Conservation (phyloP, 1,284 basidiomycete genomes). For the Pascua sp. region DNA sequence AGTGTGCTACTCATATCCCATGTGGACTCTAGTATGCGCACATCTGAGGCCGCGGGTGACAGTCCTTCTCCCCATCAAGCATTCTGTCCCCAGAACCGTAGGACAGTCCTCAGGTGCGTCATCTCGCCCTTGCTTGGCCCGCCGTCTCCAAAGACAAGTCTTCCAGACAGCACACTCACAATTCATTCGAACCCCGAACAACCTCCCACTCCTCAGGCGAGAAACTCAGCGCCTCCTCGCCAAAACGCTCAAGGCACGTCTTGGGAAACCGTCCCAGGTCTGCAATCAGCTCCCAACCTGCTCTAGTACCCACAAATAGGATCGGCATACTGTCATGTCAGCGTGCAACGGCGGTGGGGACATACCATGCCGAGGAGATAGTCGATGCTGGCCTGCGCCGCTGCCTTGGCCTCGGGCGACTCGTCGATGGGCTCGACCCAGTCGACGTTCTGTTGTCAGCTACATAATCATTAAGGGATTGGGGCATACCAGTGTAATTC, state of each 20-base stretch:
- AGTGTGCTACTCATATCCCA: too few species aligned
- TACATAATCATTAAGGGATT: constrained; percentile 15
- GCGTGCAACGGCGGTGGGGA: too few species aligned
- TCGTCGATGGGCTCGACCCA: constrained; percentile 28
- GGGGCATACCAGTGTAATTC: constrained; percentile 21
- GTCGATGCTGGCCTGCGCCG: constrained; percentile 14
- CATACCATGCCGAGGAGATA: constrained; percentile 14
- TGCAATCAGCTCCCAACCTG: neutral
- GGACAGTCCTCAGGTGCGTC: too few species aligned
- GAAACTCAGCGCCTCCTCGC: constrained; percentile 7
- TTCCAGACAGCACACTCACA: neutral
- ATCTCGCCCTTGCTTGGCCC: too few species aligned
- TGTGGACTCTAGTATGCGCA: too few species aligned
- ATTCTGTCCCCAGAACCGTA: too few species aligned
- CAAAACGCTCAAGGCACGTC: constrained; percentile 8
- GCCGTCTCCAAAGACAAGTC: too few species aligned
- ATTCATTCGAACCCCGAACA: constrained; percentile 19
- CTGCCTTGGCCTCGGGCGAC: constrained; percentile 17
- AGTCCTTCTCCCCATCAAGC: too few species aligned
- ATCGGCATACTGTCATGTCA: constrained; percentile 21
- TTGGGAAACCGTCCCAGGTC: constrained; percentile 3
- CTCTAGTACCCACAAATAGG: constrained; percentile 22
- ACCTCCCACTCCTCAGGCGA: constrained; percentile 17
- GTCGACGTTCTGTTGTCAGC: constrained; percentile 25
- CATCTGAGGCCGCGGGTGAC: too few species aligned